Conservation (phyloP, 2,329 filamentous ascomycete species). For the Trichophyton verrucosum region DNA sequence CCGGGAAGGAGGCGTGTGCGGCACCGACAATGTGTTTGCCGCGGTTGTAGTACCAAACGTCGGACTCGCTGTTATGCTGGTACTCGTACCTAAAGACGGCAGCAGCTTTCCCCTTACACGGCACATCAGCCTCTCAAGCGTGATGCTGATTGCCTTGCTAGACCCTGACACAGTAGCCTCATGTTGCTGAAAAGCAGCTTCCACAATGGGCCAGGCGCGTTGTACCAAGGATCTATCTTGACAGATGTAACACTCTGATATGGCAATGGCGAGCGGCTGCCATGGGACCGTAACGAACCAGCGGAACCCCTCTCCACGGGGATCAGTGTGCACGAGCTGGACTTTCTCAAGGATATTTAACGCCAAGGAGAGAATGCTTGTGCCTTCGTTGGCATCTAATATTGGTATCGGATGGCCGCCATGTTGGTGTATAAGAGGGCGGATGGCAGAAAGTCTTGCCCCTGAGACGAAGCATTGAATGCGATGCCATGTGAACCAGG, state of each 20-base stretch:
- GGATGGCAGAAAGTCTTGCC: neutral
- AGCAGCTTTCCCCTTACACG: neutral
- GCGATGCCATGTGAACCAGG: neutral
- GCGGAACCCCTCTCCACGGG: neutral
- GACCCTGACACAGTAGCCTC: neutral
- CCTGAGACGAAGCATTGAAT: neutral
- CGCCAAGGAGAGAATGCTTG: neutral
- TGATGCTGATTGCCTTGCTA: neutral
- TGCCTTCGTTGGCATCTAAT: no score
- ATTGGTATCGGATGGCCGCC: neutral
- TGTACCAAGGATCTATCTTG: neutral
- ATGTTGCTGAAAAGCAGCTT: neutral
- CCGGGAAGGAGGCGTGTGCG: neutral
- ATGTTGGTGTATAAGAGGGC: neutral
- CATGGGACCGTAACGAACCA: neutral
- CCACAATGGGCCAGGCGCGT: neutral
- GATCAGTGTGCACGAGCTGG: neutral
- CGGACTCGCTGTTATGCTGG: neutral
- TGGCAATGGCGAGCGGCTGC: neutral
- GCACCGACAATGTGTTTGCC: neutral
- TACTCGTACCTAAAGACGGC: neutral
- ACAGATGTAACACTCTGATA: neutral
- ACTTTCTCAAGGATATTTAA: neutral
- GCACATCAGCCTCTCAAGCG: neutral
- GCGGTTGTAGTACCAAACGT: neutral